Evolutionary conservation across 129 eudicot species (phyloP), one percentile per base, ranked within the genome.

Genomic region (Pseudognaphalium luteoalbum): DNA sequence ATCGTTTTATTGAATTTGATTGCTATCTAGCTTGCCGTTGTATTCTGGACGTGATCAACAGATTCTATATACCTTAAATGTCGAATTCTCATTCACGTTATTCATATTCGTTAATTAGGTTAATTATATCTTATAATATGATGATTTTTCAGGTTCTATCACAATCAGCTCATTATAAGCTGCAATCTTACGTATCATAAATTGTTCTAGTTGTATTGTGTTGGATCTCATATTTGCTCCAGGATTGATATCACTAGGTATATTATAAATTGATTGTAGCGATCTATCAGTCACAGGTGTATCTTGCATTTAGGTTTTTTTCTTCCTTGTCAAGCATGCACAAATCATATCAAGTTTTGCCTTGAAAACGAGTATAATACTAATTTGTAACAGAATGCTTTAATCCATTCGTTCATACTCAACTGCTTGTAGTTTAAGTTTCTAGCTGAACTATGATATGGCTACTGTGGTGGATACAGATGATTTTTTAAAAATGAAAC

Each of bases 391-490:
- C 47, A 39, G 42, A 56, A 72, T 72, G 76, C 41, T 72, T 72
- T 52, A 54, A 63, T 73, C 28, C 8, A 19, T 72, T 72, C 56
- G 51, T 52, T 2, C 37, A 65, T 21, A 58, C 66, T 64, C 60
- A 34, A 4, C 35, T 21, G 34, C 50, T 51, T 72, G 39, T 65
- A 72, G 58, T 51, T 78, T 78, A 71, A 50, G 72, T 57, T 61
- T 51, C 47, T 78, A 50, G 77, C 65, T 78, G 66, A 71, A 33
- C 62, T 32, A 33, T 72, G 47, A 21, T 42, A 63, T 22, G 77
- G 28, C 4, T 14, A 68, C 63, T 34, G 21, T 78, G 44, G 39
- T 54, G 65, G 50, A 19, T 29, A 6, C 51, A 19, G 51, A 74
- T 17, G 70, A 25, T 57, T 51, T 19, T 22, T 17, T 4, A 61